These are phyloP conservation scores for Cercospora canescens DNA, from an alignment of 2,329 filamentous ascomycete genomes.

Conservation along the genomic window DNA sequence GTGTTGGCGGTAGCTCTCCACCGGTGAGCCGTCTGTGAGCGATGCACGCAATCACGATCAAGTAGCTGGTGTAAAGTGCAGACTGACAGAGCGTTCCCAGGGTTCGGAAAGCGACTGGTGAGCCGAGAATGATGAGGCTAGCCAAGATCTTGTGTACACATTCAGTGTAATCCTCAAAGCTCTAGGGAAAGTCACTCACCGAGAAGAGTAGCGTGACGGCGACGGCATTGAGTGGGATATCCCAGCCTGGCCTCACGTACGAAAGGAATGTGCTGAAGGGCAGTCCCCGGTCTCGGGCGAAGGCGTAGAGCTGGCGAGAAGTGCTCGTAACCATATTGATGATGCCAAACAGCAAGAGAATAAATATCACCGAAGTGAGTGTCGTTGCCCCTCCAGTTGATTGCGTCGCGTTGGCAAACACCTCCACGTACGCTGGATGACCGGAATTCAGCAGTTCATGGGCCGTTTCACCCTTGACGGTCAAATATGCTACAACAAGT, in stretches of 20 bases:
- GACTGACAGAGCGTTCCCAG: slow-evolving; percentile 32
- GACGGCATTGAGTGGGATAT: slow-evolving; percentile 39
- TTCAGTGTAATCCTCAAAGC: neutral
- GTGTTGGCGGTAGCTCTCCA: slow-evolving; percentile 24
- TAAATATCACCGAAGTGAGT: slow-evolving; percentile 25
- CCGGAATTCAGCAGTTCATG: neutral
- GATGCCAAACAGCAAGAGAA: slow-evolving; percentile 25
- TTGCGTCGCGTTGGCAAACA: slow-evolving; percentile 28
- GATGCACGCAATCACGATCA: slow-evolving; percentile 37
- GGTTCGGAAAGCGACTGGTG: neutral
- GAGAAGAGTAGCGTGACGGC: slow-evolving; percentile 32
- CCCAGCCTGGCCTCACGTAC: slow-evolving; percentile 28
- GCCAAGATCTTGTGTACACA: neutral
- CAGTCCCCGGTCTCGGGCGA: slow-evolving; percentile 43
- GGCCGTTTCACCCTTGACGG: neutral
- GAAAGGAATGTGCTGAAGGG: slow-evolving; percentile 36
- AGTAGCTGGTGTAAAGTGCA: slow-evolving; percentile 38
- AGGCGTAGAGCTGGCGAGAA: slow-evolving; percentile 45
- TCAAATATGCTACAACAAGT: neutral
- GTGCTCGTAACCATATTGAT: slow-evolving; percentile 41
- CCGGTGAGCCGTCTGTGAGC: slow-evolving; percentile 23
- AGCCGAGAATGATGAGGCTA: slow-evolving; percentile 34
- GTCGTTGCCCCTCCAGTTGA: slow-evolving; percentile 23
- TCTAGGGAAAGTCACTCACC: slow-evolving; percentile 33
- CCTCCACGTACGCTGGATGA: slow-evolving; percentile 24